Conservation (phyloP, 768 basidiomycete genomes). For the Termitomyces sp. region DNA sequence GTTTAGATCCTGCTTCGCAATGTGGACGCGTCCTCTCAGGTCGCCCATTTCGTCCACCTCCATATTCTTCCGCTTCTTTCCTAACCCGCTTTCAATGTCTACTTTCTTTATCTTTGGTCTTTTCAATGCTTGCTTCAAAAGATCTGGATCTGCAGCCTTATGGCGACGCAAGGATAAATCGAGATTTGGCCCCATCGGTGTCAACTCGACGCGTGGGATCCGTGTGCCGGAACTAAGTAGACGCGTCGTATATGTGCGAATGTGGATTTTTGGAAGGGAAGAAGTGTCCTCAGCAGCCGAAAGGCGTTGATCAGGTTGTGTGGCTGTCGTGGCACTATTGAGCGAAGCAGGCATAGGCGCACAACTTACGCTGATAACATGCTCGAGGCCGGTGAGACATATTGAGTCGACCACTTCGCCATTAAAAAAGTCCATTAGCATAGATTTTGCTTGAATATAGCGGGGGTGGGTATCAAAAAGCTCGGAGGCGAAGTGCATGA, state of each 20-base stretch:
- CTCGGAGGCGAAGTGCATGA: conserved; percentile 95
- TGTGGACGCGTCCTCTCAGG: conserved; percentile 82
- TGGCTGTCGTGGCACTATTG: conserved; percentile 33
- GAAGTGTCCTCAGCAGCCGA: conserved; percentile 33
- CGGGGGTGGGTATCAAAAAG: conserved; percentile 94
- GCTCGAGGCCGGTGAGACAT: conserved; percentile 78
- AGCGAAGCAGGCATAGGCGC: conserved; percentile 58
- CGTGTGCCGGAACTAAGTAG: conserved; percentile 74
- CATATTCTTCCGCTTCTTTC: conserved; percentile 92
- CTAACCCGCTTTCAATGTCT: conserved; percentile 80
- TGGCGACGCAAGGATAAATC: conserved; percentile 78
- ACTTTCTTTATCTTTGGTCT: conserved; percentile 85
- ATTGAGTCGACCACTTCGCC: conserved; percentile 81
- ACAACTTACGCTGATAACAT: conserved; percentile 79
- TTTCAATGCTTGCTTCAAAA: conserved; percentile 76
- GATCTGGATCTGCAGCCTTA: conserved; percentile 69
- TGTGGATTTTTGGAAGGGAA: conserved; percentile 75
- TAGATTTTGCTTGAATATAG: conserved; percentile 86
- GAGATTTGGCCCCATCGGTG: conserved; percentile 87
- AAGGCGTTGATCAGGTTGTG: conserved; percentile 17
- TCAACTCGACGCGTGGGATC: conserved; percentile 76
- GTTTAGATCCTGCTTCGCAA: conserved; percentile 83
- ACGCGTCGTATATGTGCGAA: conserved; percentile 79
- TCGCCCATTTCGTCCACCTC: conserved; percentile 99
- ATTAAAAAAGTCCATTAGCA: conserved; percentile 89